Conservation (phyloP, 352 stramenopile species). For the Globisporangium splendens region DNA sequence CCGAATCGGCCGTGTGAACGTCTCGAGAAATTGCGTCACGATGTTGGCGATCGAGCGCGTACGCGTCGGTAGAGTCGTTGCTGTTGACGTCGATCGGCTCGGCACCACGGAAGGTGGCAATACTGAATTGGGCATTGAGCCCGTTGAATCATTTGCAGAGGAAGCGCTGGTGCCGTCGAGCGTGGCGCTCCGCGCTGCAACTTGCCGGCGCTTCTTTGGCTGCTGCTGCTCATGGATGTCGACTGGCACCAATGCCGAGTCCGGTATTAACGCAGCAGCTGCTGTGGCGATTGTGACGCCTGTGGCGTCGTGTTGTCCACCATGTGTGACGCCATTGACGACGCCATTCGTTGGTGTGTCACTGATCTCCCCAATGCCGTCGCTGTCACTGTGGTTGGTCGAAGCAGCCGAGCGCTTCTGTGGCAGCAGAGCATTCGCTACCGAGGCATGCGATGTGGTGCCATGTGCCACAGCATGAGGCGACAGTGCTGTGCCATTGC, state of each 20-base stretch:
- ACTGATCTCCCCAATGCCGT: neutral
- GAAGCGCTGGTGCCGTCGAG: neutral
- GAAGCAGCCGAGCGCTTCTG: neutral
- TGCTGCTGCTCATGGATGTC: neutral
- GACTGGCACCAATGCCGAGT: neutral
- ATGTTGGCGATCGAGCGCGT: constrained; percentile 25
- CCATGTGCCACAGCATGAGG: neutral
- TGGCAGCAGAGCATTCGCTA: neutral
- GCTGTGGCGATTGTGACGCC: neutral
- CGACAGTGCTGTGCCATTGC: no score
- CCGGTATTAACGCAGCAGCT: neutral
- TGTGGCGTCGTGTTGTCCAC: neutral
- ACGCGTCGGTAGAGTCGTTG: neutral
- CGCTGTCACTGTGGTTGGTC: neutral
- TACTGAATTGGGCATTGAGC: no score
- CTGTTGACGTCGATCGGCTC: neutral
- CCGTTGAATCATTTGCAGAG: no score
- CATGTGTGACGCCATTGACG: neutral
- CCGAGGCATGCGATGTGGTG: neutral
- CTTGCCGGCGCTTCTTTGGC: neutral
- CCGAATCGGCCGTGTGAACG: constrained; percentile 42
- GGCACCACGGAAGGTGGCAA: no score
- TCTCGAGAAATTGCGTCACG: constrained; percentile 44
- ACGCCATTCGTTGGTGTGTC: neutral
- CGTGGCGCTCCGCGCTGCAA: neutral